Percentiles rank a stretch among this genome's conserved stretches.
Conservation (phyloP, 768 basidiomycete genomes). For the Podaxis mareebaensis region DNA sequence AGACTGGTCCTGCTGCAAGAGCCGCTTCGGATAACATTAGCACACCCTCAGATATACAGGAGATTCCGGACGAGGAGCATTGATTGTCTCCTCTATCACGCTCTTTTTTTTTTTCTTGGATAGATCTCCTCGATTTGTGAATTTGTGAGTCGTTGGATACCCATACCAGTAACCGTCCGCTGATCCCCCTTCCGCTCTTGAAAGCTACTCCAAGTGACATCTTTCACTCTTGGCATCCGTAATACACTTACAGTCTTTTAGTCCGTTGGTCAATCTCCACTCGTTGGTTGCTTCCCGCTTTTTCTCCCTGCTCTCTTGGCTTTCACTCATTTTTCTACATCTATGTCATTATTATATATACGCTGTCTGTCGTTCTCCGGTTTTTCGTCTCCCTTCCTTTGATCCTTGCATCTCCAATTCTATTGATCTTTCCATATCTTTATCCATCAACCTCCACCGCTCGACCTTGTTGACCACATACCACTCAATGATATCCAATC, state of each 20-base stretch:
- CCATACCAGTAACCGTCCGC: not conserved
- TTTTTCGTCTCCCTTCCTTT: not conserved
- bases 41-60: constrained; percentile 57
- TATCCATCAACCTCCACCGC: not conserved
- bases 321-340: not conserved
- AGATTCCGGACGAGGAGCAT: constrained; percentile 48
- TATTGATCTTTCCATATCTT: not conserved
- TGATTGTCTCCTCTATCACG: constrained; percentile 13
- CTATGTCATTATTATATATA: not conserved
- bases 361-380: not conserved
- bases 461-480: constrained; percentile 1
- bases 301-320: not conserved
- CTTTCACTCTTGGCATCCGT: not conserved
- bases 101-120: constrained; percentile 5
- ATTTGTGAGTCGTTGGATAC: not conserved
- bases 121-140: not conserved
- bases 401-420: not conserved
- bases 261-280: not conserved
- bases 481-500: not conserved
- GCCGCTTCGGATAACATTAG: constrained; percentile 42
- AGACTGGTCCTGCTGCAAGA: constrained; percentile 41
- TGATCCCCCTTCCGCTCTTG: not conserved
- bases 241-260: constrained; percentile 5
- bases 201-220: too few relatives aligned
- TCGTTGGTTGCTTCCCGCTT: not conserved